Conservation (phyloP, 106 monocot species). For the Gastrodia elata region DNA sequence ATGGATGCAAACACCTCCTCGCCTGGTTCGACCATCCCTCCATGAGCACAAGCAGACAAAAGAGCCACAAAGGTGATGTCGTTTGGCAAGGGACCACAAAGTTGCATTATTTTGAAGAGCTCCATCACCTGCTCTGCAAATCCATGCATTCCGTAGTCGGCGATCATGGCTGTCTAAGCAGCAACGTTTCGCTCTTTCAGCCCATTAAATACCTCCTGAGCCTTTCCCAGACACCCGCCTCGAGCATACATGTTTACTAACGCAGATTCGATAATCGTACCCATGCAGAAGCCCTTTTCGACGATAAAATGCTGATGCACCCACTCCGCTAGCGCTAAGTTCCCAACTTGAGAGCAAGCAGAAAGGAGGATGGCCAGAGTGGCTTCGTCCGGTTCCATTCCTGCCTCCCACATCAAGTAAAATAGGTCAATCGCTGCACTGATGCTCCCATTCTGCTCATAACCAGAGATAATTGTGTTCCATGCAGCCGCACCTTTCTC, state of each 20-base stretch:
- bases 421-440: slow-evolving; percentile 28
- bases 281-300: slow-evolving; percentile 14
- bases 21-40: slow-evolving; percentile 35
- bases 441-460: slow-evolving; percentile 51
- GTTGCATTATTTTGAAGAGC: slow-evolving; percentile 32
- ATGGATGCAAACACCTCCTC: slow-evolving; percentile 26
- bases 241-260: slow-evolving; percentile 45
- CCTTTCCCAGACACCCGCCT: slow-evolving; percentile 30
- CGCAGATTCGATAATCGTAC: slow-evolving; percentile 26
- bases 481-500: slow-evolving; percentile 30
- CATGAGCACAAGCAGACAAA: slow-evolving; percentile 48
- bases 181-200: slow-evolving; percentile 31
- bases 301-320: slow-evolving; percentile 16
- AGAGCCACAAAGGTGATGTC: slow-evolving; percentile 46
- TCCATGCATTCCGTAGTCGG: slow-evolving; percentile 52
- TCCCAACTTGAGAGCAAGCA: slow-evolving; percentile 40
- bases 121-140: slow-evolving; percentile 25
- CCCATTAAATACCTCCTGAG: slow-evolving; percentile 34
- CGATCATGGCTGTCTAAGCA: slow-evolving; percentile 51
- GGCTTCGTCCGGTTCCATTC: slow-evolving; percentile 27
- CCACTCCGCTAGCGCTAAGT: slow-evolving; percentile 23
- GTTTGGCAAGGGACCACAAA: slow-evolving; percentile 18
- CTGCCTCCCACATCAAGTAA: slow-evolving; percentile 11
- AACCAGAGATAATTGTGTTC: slow-evolving; percentile 49
- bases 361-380: slow-evolving; percentile 36